Evolutionary conservation across 306 rosid genomes (phyloP).

Genomic region (Luffa acutangula): DNA sequence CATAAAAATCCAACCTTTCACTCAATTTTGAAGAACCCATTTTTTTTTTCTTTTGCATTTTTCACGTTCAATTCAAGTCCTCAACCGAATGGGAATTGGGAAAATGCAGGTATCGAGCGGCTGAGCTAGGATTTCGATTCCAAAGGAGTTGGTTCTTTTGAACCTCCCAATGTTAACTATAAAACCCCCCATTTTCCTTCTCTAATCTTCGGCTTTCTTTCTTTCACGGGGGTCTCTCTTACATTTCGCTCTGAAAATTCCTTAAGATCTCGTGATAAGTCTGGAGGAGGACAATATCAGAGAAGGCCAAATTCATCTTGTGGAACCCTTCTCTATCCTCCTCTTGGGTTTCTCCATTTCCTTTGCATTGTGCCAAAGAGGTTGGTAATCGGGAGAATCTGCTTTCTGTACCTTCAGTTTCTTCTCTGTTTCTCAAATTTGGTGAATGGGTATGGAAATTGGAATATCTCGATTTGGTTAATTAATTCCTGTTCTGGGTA

Average conservation of each 20-base stretch:
- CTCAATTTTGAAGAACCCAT: background rate
- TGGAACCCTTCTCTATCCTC: background rate
- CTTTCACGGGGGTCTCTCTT: background rate
- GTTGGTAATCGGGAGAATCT: background rate
- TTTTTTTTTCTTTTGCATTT: background rate
- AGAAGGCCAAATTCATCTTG: background rate
- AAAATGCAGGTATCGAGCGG: background rate
- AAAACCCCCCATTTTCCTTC: background rate
- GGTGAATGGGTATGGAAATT: background rate
- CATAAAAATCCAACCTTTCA: background rate
- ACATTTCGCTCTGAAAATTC: background rate
- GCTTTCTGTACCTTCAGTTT: background rate
- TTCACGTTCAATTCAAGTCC: background rate
- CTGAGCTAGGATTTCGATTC: constrained; percentile 3
- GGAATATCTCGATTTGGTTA: background rate
- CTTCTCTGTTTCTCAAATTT: background rate
- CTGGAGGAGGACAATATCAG: background rate
- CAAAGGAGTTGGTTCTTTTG: background rate
- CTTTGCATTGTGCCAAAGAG: background rate
- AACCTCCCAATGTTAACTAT: background rate
- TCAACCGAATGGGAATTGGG: background rate
- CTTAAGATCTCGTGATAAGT: background rate
- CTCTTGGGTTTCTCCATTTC: background rate
- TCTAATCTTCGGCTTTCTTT: background rate
- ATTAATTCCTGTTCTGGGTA: background rate